Percentiles rank a stretch among this genome's conserved stretches.
phyloP scores from a whole-genome alignment of 2,329 filamentous ascomycete genomes.

The Amauroascus niger region DNA sequence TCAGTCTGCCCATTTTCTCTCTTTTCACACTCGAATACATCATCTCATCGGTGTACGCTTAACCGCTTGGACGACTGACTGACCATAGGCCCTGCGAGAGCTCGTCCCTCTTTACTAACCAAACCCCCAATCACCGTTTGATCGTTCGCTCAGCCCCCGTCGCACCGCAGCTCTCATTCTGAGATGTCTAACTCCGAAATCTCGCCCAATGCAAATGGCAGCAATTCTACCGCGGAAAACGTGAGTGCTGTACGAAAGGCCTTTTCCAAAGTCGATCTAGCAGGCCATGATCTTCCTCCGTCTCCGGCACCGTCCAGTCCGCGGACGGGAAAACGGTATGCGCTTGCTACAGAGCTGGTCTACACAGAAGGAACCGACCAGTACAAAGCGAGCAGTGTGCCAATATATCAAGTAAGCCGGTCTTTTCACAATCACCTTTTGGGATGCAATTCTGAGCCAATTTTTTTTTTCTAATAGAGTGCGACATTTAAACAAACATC shows the following conservation, averaged over 20 bases:
- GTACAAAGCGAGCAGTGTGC: conserved; percentile 91
- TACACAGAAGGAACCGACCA: conserved; percentile 95
- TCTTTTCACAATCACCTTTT: not conserved
- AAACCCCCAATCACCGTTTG: not conserved
- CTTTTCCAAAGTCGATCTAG: conserved; percentile 59
- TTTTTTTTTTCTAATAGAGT: conserved; percentile 46
- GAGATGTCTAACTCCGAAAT: conserved; percentile 14
- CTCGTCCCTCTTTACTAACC: not conserved
- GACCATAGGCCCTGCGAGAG: not conserved
- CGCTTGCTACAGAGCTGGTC: conserved; percentile 88
- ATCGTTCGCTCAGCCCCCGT: not conserved
- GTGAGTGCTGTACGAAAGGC: conserved; percentile 32
- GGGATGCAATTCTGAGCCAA: not conserved
- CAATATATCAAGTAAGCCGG: conserved; percentile 70
- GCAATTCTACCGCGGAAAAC: conserved; percentile 6
- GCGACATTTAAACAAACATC: conserved; percentile 95
- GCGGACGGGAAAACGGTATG: conserved; percentile 75
- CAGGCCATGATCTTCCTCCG: conserved; percentile 76
- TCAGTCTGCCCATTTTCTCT: not conserved
- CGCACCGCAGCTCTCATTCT: not conserved
- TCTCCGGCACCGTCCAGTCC: conserved; percentile 91
- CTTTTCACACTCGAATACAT: not conserved
- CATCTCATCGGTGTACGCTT: not conserved
- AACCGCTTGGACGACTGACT: not conserved
- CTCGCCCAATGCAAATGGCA: conserved; percentile 1